Conservation (phyloP, 2,329 filamentous ascomycete genomes). For the Cryphonectria japonica region DNA sequence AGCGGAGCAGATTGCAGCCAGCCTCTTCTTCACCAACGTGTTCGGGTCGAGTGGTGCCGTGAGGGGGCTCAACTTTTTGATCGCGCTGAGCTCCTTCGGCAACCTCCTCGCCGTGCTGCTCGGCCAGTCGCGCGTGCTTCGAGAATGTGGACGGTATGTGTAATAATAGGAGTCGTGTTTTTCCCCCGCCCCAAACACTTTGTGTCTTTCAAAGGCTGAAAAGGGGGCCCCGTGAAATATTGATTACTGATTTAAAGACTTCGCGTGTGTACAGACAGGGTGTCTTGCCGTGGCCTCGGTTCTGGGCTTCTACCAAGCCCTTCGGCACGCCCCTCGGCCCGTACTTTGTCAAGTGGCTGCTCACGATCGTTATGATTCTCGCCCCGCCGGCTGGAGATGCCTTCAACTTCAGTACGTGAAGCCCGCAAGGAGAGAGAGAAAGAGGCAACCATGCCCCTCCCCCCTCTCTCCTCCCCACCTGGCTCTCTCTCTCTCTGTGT, state of each 20-base stretch:
- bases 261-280: slow-evolving; percentile 48
- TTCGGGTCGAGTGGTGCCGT: slow-evolving; percentile 53
- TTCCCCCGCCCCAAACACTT: too few relatives aligned
- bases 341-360: slow-evolving; percentile 58
- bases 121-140: slow-evolving; percentile 58
- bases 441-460: not conserved
- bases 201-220: too few relatives aligned
- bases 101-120: slow-evolving; percentile 60
- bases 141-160: slow-evolving; percentile 58
- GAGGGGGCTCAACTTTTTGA: slow-evolving; percentile 59
- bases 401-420: slow-evolving; percentile 59
- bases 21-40: slow-evolving; percentile 61
- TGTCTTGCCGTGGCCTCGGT: slow-evolving; percentile 58
- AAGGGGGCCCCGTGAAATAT: too few relatives aligned
- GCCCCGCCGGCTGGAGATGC: slow-evolving; percentile 65
- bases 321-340: slow-evolving; percentile 67
- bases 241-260: not conserved
- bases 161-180: not conserved
- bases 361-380: slow-evolving; percentile 64
- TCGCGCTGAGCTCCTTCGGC: slow-evolving; percentile 61
- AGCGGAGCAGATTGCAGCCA: slow-evolving; percentile 57
- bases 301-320: slow-evolving; percentile 65
- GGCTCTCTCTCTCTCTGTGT: too few relatives aligned
- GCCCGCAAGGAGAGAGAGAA: too few relatives aligned
- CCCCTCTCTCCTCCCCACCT: too few relatives aligned